Evolutionary conservation across 768 basidiomycete species (phyloP).

Genomic region (Boletus reticulatus): DNA sequence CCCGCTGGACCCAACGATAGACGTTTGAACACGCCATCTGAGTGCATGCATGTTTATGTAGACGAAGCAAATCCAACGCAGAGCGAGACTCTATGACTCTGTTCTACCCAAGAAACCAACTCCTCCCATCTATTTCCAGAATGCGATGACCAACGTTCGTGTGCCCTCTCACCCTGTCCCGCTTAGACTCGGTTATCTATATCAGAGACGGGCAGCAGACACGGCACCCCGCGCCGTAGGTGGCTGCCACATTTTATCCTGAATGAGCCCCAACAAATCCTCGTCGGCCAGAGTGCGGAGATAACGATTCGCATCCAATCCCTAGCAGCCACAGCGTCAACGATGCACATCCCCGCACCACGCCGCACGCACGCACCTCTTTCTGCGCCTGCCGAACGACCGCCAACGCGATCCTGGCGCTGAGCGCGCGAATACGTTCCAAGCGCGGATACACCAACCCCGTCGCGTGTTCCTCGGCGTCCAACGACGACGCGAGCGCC

Average conservation of each 20-base stretch:
- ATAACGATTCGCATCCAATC: constrained; percentile 44
- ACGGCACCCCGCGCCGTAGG: not conserved
- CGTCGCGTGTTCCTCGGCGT: constrained; percentile 49
- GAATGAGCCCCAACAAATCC: constrained; percentile 47
- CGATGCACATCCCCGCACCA: not conserved
- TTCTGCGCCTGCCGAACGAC: constrained; percentile 65
- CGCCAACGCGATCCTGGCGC: constrained; percentile 56
- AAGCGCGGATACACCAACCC: constrained; percentile 70
- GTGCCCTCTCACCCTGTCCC: not conserved
- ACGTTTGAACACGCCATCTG: constrained; percentile 22
- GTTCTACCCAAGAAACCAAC: too few relatives aligned
- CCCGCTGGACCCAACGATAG: constrained; percentile 24
- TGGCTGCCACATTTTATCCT: constrained; percentile 58
- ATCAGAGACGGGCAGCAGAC: constrained; percentile 17
- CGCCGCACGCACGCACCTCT: constrained; percentile 42
- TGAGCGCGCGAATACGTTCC: constrained; percentile 63
- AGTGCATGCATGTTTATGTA: not conserved
- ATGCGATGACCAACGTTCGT: too few relatives aligned
- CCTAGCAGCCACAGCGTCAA: constrained; percentile 2
- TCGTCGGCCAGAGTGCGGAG: constrained; percentile 49
- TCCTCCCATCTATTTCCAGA: too few relatives aligned
- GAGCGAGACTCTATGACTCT: too few relatives aligned
- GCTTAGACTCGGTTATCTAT: too few relatives aligned
- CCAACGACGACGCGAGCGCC: constrained; percentile 57
- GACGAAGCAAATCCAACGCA: too few relatives aligned